Evolutionary conservation across 2,329 filamentous ascomycete species (phyloP), one percentile per base, ranked within the genome.

Genomic region (Aspergillus pseudotamarii): DNA sequence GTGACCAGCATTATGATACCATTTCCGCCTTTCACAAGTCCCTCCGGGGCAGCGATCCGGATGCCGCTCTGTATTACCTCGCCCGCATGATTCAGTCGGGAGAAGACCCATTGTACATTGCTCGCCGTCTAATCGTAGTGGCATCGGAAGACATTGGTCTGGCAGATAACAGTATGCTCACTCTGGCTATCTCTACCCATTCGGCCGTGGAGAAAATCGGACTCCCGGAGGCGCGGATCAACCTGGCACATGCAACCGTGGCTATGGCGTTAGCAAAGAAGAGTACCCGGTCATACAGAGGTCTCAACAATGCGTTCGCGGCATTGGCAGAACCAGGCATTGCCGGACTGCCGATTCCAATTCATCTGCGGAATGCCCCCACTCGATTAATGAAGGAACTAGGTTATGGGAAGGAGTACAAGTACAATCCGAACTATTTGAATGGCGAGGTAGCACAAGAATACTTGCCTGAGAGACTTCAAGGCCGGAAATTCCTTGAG

Each of bases 1-100:
- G 95, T 58, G 95, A 99, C 78, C 93, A 97, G 76, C 95, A 98
- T 80, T 99, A 98, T 81, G 94, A 99, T 75, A 95, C 92, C 59
- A 98, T 99, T 72, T 96, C 92, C 0, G 95, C 95, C 34, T 95
- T 98, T 71, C 95, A 98, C 84, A 99, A 99, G 73, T 93, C 93
- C 2, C 89, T 98, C 11, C 91, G 95, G 53, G 95, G 95, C 46
- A 91, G 88, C 60, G 90, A 97, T 72, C 79, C 94, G 0, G 91
- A 98, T 76, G 95, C 94, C 0, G 86, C 94, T 0, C 85, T 99
- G 1, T 99, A 98, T 81, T 99, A 98, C 76, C 87, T 99, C 1
- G 92, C 92, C 0, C 90, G 95, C 41, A 99, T 99, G 95, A 87
- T 99, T 6, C 91, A 96, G 72, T 95, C 92, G 0, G 94, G 94